Conservation (phyloP, 495 filamentous ascomycete genomes). For the Pseudevernia furfuracea region DNA sequence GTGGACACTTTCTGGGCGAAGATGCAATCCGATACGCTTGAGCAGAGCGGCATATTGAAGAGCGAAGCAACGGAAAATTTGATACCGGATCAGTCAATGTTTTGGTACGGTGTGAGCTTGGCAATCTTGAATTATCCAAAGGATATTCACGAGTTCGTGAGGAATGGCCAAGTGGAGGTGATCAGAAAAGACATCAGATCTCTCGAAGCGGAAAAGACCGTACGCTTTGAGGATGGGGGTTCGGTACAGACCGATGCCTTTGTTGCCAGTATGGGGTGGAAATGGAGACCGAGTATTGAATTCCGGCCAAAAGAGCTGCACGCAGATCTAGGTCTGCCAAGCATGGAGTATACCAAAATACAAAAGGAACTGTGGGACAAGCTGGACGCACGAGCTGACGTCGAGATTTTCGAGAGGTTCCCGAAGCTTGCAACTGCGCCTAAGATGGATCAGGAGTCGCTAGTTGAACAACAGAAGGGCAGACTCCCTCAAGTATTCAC, state of each 20-base stretch:
- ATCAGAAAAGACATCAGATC: constrained; percentile 52
- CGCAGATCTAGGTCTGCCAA: constrained; percentile 31
- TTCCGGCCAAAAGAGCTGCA: constrained; percentile 49
- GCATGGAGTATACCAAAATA: constrained; percentile 2
- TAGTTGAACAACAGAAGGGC: neutral
- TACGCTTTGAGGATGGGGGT: constrained; percentile 52
- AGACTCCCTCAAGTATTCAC: constrained; percentile 2
- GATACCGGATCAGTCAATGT: constrained; percentile 54
- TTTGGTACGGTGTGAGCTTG: constrained; percentile 56
- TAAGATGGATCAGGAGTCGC: neutral
- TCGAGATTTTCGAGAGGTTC: constrained; percentile 58
- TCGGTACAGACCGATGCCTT: constrained; percentile 52
- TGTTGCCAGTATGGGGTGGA: constrained; percentile 66
- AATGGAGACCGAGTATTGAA: constrained; percentile 52
- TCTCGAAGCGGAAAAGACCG: constrained; percentile 37
- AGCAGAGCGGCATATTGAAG: constrained; percentile 49
- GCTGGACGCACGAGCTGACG: constrained; percentile 44
- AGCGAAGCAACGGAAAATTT: constrained; percentile 59
- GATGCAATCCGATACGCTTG: constrained; percentile 35
- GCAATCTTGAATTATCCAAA: constrained; percentile 64
- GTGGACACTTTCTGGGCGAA: constrained; percentile 62
- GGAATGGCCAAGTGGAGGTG: constrained; percentile 50
- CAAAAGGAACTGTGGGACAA: constrained; percentile 20
- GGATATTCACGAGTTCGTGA: constrained; percentile 56
- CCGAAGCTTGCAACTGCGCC: constrained; percentile 33